Evolutionary conservation across 148 eudicot genomes (phyloP), one percentile per base, ranked within the genome.

Genomic region (Oxyria digyna): DNA sequence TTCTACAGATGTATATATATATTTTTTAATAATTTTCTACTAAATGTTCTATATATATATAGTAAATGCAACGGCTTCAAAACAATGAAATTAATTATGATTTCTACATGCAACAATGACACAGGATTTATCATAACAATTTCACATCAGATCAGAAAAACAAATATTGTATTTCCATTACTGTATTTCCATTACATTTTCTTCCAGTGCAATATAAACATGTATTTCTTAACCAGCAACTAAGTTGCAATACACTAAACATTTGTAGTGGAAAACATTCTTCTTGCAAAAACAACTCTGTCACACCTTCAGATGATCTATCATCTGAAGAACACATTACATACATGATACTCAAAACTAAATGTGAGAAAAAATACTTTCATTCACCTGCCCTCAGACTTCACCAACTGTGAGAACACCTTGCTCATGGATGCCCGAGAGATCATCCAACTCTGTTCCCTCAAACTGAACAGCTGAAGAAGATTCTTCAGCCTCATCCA

Each of bases 381-480:
- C 65, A 14, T 59, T 70, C 46, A 70, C 45, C 72, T 50, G 40
- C 64, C 64, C 48, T 70, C 72, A 12, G 72, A 70, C 33, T 70
- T 70, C 72, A 70, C 72, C 6, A 70, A 65, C 72, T 70, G 72
- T 13, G 72, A 70, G 63, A 70, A 70, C 13, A 70, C 64, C 46
- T 37, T 50, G 21, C 72, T 52, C 72, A 70, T 70, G 4, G 72
- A 70, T 2, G n/a, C 72, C 72, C 20, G 72, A 70, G 23, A 70
- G 31, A 54, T 70, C 72, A 11, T 37, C 65, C 38, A 70, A 45
- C 37, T 50, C 27, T n/a, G 64, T 23, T 12, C 37, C 65, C 29
- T 78, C 80, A 17, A 14, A 15, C 14, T 0, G 27, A 4, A 18
- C 42, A 24, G 2, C 42, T 4, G 33, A 50, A 8, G 64, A 20